These are phyloP conservation scores for Entamoeba moshkovskii DNA, from an alignment of 208 protist species.

Conservation along the genomic window DNA sequence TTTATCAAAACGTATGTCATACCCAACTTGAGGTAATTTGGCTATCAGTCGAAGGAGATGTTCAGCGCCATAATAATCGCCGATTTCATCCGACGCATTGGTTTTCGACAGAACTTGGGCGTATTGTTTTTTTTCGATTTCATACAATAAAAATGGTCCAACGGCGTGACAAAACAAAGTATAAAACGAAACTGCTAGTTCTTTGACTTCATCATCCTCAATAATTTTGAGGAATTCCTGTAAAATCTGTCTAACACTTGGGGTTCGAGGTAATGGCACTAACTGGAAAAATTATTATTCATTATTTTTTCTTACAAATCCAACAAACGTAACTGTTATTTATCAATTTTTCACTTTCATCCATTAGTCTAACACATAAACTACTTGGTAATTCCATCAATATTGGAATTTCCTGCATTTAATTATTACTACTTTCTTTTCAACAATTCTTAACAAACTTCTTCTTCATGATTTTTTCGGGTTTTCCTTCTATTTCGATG, in stretches of 20 bases:
- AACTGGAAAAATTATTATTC: not conserved
- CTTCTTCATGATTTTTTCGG: not conserved
- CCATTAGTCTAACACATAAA: not conserved
- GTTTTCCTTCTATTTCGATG: not conserved
- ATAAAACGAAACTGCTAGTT: not conserved
- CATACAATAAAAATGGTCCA: not conserved
- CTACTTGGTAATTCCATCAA: not conserved
- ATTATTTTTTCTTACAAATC: too few relatives aligned
- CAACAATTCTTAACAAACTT: not conserved
- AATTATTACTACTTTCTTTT: not conserved
- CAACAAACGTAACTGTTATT: constrained; percentile 3
- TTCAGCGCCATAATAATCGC: not conserved
- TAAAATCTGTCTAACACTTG: not conserved
- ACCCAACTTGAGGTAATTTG: not conserved
- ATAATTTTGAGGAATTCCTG: not conserved
- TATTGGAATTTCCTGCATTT: not conserved
- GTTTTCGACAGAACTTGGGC: not conserved
- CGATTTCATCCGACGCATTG: not conserved
- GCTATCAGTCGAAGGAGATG: not conserved
- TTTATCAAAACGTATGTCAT: not conserved
- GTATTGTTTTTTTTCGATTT: not conserved
- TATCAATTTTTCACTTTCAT: not conserved
- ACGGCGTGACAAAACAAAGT: not conserved
- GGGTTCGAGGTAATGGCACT: not conserved
- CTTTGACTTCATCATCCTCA: not conserved